These are phyloP conservation scores for Termitomyces sp. DNA, from an alignment of 768 basidiomycete genomes.

Conservation along the genomic window DNA sequence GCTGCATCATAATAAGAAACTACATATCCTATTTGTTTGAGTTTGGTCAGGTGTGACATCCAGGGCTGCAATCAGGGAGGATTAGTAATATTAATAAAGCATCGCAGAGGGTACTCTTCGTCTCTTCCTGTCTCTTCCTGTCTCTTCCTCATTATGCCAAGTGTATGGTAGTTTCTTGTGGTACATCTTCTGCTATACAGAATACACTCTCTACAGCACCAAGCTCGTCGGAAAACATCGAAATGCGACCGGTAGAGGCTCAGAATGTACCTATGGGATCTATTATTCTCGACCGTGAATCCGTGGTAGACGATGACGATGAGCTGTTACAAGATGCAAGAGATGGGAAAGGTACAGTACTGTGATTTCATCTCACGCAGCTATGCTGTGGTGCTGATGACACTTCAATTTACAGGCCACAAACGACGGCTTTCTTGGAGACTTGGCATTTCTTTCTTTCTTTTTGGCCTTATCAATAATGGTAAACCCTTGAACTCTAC, in stretches of 20 bases:
- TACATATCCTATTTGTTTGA: no score
- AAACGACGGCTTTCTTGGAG: constrained; percentile 24
- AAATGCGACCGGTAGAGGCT: constrained; percentile 6
- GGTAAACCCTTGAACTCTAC: constrained; percentile 34
- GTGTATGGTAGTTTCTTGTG: constrained; percentile 2
- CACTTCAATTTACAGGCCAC: constrained; percentile 2
- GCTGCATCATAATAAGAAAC: no score
- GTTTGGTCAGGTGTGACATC: no score
- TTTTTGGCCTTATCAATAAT: constrained; percentile 92
- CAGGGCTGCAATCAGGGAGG: no score
- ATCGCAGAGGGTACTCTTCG: no score
- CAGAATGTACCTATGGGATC: not conserved
- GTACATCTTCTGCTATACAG: not conserved
- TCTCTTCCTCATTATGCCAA: not conserved
- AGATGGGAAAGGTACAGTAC: constrained; percentile 11
- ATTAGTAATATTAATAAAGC: no score
- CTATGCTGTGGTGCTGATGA: not conserved
- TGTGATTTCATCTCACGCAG: not conserved
- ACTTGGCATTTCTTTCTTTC: constrained; percentile 70
- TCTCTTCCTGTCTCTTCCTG: not conserved
- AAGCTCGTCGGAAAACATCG: not conserved
- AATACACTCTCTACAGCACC: not conserved
- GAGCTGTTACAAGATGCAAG: not conserved
- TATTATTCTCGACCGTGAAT: not conserved
- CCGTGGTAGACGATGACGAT: constrained; percentile 2